A percentile compares a stretch with the other conserved stretches of the same genome.
phyloP scores from a whole-genome alignment of 1,284 basidiomycete species.

The Cerrena zonata region DNA sequence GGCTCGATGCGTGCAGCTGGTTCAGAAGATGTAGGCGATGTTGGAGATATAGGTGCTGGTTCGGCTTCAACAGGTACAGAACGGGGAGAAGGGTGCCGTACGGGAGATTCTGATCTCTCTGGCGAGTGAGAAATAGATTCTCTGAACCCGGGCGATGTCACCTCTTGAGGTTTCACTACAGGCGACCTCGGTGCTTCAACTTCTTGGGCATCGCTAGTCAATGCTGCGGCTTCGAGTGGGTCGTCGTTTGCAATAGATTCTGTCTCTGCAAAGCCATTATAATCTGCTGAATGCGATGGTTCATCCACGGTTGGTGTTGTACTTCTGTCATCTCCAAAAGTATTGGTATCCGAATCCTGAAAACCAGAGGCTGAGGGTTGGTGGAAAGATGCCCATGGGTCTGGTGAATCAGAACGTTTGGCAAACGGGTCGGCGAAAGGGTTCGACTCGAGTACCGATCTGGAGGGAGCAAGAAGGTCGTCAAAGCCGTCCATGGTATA shows the following conservation, averaged over 20 bases:
- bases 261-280: neutral
- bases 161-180: constrained; percentile 4
- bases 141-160: constrained; percentile 23
- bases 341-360: constrained; percentile 23
- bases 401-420: constrained; percentile 60
- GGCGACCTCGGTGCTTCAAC: constrained; percentile 15
- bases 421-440: constrained; percentile 74
- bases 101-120: constrained; percentile 15
- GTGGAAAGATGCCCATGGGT: constrained; percentile 63
- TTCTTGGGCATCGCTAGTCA: constrained; percentile 35
- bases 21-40: constrained; percentile 9
- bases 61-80: neutral
- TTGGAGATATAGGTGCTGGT: constrained; percentile 1
- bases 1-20: constrained; percentile 19
- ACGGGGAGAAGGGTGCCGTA: constrained; percentile 5
- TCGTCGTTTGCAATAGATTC: constrained; percentile 21
- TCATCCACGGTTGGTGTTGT: constrained; percentile 23
- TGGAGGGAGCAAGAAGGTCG: constrained; percentile 65
- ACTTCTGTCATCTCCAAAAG: constrained; percentile 30
- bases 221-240: constrained; percentile 42
- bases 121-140: constrained; percentile 23
- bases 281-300: neutral
- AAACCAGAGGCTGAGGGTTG: constrained; percentile 20
- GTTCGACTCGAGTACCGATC: constrained; percentile 60
- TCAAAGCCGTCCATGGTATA: constrained; percentile 50